Evolutionary conservation across 805 yeast species (phyloP).

Genomic region (Wickerhamomyces chambardii): DNA sequence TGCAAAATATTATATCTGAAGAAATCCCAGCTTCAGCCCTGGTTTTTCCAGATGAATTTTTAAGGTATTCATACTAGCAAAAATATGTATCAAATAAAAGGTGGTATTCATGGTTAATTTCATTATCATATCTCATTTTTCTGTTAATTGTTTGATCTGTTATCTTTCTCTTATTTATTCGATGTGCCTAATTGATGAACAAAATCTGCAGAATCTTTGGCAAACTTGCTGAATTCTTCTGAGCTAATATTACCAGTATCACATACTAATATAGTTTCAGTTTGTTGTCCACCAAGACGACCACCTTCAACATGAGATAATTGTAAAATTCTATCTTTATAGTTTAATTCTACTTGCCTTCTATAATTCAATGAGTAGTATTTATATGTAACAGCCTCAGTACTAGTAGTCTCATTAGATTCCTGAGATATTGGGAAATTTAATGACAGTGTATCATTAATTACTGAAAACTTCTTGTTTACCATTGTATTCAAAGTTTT

Average conservation of each 20-base stretch:
- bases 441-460: no score
- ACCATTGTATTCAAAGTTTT: slow-evolving; percentile 8
- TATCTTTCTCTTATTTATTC: no score
- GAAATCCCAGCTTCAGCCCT: no score
- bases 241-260: slow-evolving; percentile 5
- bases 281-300: slow-evolving; percentile 40
- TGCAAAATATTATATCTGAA: no score
- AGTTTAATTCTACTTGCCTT: slow-evolving; percentile 34
- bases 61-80: no score
- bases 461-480: no score
- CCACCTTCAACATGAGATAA: slow-evolving; percentile 48
- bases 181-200: slow-evolving; percentile 3
- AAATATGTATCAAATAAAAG: no score
- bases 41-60: no score
- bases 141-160: no score
- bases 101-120: no score
- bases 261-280: slow-evolving; percentile 40
- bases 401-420: slow-evolving; percentile 25
- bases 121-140: no score
- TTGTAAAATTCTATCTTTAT: slow-evolving; percentile 26
- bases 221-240: slow-evolving; percentile 3
- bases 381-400: slow-evolving; percentile 32
- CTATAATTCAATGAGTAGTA: slow-evolving; percentile 34
- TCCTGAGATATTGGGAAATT: slow-evolving; percentile 27
- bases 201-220: slow-evolving; percentile 10